Conservation (phyloP, 1,284 basidiomycete genomes). For the Leccinum solheimii region DNA sequence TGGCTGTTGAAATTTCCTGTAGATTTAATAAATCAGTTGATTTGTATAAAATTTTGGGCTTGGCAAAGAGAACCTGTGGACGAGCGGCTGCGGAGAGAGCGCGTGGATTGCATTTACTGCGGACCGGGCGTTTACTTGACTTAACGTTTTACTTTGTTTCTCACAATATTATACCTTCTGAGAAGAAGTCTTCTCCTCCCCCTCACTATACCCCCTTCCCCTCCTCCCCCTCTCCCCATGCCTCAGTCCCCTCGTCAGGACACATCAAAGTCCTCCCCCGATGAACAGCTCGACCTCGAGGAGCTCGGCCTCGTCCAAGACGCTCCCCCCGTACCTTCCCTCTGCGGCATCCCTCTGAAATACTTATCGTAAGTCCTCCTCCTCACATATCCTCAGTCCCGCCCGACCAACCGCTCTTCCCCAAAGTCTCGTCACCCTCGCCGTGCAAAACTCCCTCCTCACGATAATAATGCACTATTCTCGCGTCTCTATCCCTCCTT, state of each 20-base stretch:
- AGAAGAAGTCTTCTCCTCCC: neutral
- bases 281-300: conserved; percentile 46
- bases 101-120: conserved; percentile 9
- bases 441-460: conserved; percentile 88
- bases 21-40: conserved; percentile 15
- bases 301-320: conserved; percentile 50
- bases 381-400: conserved; percentile 7
- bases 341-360: conserved; percentile 75
- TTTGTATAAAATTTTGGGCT: conserved; percentile 30
- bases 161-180: neutral
- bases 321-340: conserved; percentile 46
- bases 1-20: conserved; percentile 17
- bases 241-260: conserved; percentile 26
- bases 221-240: conserved; percentile 17
- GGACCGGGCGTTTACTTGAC: conserved; percentile 3
- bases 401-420: neutral
- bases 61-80: conserved; percentile 1
- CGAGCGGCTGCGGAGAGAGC: conserved; percentile 26
- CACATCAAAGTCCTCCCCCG: conserved; percentile 33
- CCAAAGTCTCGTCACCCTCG: conserved; percentile 81
- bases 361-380: conserved; percentile 69
- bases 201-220: neutral
- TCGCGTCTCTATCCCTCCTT: conserved; percentile 77
- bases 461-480: conserved; percentile 96
- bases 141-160: neutral